Evolutionary conservation across 2,329 filamentous ascomycete genomes (phyloP).

Genomic region (Fusarium devonianum): DNA sequence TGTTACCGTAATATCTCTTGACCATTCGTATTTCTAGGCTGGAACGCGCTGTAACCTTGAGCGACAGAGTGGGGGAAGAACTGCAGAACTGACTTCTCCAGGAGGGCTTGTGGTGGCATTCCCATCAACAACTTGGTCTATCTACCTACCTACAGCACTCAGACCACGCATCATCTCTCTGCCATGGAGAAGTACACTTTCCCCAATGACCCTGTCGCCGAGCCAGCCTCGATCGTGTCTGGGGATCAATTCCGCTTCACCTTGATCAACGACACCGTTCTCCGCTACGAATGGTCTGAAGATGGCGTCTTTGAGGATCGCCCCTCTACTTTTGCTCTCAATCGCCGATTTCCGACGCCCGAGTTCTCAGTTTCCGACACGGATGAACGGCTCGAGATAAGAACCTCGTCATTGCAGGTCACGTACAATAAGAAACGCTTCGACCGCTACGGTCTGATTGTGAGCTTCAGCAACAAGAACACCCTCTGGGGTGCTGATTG

Average conservation of each 20-base stretch:
- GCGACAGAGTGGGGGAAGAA: no score
- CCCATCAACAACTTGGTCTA: not conserved
- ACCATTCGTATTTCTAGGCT: no score
- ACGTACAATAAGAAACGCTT: constrained; percentile 66
- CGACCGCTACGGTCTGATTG: constrained; percentile 56
- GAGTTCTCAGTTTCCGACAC: constrained; percentile 57
- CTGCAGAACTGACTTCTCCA: no score
- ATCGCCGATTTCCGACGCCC: constrained; percentile 53
- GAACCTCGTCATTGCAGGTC: constrained; percentile 62
- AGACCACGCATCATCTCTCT: no score
- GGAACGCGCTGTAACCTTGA: no score
- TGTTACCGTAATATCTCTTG: no score
- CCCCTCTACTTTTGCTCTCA: constrained; percentile 67
- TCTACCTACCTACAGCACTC: no score
- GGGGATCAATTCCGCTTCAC: constrained; percentile 63
- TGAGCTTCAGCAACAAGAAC: constrained; percentile 52
- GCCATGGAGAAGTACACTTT: constrained; percentile 36
- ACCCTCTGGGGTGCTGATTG: constrained; percentile 49
- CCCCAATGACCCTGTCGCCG: constrained; percentile 27
- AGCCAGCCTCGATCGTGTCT: constrained; percentile 24
- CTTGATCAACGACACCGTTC: constrained; percentile 60
- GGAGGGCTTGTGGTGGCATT: no score
- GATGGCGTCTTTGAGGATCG: constrained; percentile 69
- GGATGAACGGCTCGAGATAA: constrained; percentile 59
- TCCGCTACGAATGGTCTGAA: constrained; percentile 68